Conservation (phyloP, 352 stramenopile genomes). For the Globisporangium megalacanthum region DNA sequence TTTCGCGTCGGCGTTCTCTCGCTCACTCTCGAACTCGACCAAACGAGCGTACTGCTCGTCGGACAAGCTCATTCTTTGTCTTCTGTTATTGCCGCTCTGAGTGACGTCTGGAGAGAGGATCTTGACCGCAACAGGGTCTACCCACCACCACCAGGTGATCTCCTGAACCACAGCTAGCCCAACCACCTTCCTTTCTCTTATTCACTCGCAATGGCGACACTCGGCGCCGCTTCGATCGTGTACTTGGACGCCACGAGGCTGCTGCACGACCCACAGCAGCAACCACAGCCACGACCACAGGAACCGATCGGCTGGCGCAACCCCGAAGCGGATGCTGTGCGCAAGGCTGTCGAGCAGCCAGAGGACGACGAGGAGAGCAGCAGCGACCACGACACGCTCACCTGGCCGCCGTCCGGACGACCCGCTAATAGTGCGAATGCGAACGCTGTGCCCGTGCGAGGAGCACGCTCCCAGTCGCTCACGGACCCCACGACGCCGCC, state of each 20-base stretch:
- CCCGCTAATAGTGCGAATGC: neutral
- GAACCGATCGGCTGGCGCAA: neutral
- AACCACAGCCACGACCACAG: neutral
- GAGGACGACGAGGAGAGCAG: neutral
- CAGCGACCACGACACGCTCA: neutral
- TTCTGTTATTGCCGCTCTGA: no score
- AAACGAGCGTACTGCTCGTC: neutral
- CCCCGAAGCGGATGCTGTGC: slow-evolving; percentile 1
- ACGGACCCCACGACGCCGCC: slow-evolving; percentile 24
- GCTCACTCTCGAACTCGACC: neutral
- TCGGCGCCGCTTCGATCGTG: neutral
- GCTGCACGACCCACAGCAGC: neutral
- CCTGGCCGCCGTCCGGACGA: neutral
- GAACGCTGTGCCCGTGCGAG: slow-evolving; percentile 17
- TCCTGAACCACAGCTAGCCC: neutral
- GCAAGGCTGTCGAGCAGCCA: slow-evolving; percentile 9
- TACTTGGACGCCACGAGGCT: neutral
- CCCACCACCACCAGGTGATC: no score
- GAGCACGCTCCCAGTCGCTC: slow-evolving; percentile 38
- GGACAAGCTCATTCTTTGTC: neutral
- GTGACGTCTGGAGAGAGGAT: no score
- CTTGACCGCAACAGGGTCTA: no score
- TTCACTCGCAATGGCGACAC: neutral
- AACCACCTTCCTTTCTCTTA: neutral
- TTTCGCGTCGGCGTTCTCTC: neutral